These are phyloP conservation scores for Neurospora pannonica DNA, from an alignment of 495 filamentous ascomycete genomes.

Conservation along the genomic window DNA sequence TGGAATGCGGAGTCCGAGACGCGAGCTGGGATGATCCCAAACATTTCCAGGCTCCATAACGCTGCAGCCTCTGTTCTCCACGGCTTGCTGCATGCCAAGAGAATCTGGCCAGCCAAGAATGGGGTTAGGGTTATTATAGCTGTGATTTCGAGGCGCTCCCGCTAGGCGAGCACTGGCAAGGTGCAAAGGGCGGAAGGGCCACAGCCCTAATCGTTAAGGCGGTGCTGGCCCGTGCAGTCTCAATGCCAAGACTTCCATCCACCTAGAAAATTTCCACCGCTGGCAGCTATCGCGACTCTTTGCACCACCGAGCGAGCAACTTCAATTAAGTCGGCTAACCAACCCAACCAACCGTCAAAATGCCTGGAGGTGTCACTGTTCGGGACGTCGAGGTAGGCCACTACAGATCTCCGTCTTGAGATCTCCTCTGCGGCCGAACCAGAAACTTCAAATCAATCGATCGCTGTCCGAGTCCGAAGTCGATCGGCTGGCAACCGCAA, in stretches of 20 bases:
- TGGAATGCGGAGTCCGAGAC: neutral
- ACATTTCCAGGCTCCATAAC: neutral
- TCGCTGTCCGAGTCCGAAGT: slow-evolving; percentile 16
- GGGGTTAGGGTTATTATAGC: neutral
- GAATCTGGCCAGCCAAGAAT: neutral
- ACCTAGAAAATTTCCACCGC: slow-evolving; percentile 14
- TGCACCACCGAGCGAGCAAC: slow-evolving; percentile 18
- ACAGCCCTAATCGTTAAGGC: slow-evolving; percentile 10
- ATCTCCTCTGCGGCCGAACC: slow-evolving; percentile 16
- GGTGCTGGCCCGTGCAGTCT: neutral
- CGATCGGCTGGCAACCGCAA: slow-evolving; percentile 6
- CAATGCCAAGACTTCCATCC: slow-evolving; percentile 15
- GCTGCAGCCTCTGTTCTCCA: neutral
- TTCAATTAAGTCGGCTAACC: slow-evolving; percentile 9
- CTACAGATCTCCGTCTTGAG: slow-evolving; percentile 17
- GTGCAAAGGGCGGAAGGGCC: slow-evolving; percentile 7
- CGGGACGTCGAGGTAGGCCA: slow-evolving; percentile 83
- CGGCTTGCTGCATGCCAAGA: neutral
- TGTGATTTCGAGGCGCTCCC: neutral
- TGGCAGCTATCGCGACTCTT: slow-evolving; percentile 7
- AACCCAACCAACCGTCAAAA: slow-evolving; percentile 49
- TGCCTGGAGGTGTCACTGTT: slow-evolving; percentile 74
- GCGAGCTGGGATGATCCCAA: neutral
- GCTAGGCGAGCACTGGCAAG: neutral
- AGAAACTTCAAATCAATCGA: slow-evolving; percentile 17